Evolutionary conservation across 495 filamentous ascomycete species (phyloP).

Genomic region (Durotheca rogersii): DNA sequence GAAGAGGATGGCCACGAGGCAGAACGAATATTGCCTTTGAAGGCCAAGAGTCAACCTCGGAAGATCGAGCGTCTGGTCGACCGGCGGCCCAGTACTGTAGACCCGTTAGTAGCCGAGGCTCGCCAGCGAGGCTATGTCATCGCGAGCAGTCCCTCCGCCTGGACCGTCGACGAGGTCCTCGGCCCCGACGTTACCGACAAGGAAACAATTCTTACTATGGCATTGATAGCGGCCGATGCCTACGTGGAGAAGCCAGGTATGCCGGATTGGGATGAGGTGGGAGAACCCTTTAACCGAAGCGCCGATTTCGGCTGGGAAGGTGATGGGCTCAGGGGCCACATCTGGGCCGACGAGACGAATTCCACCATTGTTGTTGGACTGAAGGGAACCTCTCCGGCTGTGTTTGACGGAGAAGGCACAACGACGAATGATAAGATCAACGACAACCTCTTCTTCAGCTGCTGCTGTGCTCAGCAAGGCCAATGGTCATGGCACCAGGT

Average conservation of each 20-base stretch:
- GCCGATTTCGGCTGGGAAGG: slow-evolving; percentile 83
- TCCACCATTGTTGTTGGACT: slow-evolving; percentile 85
- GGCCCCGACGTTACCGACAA: slow-evolving; percentile 87
- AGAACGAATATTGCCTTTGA: slow-evolving; percentile 51
- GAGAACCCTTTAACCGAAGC: slow-evolving; percentile 77
- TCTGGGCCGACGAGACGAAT: slow-evolving; percentile 85
- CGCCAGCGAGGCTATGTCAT: slow-evolving; percentile 61
- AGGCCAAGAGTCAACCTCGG: slow-evolving; percentile 56
- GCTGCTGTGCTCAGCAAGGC: slow-evolving; percentile 92
- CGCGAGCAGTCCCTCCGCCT: slow-evolving; percentile 65
- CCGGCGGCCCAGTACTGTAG: slow-evolving; percentile 70
- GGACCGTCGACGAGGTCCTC: slow-evolving; percentile 76
- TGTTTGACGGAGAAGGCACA: slow-evolving; percentile 93
- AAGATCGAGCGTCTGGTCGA: slow-evolving; percentile 80
- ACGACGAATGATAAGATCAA: slow-evolving; percentile 97
- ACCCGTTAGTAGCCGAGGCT: slow-evolving; percentile 70
- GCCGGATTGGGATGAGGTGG: slow-evolving; percentile 81
- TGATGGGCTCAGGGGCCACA: slow-evolving; percentile 88
- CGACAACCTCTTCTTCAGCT: slow-evolving; percentile 96
- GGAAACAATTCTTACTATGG: slow-evolving; percentile 77
- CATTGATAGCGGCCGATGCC: slow-evolving; percentile 83
- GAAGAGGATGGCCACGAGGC: slow-evolving; percentile 61
- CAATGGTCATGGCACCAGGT: slow-evolving; percentile 85
- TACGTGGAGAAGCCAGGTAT: slow-evolving; percentile 72
- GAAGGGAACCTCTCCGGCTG: slow-evolving; percentile 85